Conservation (phyloP, 2,329 filamentous ascomycete genomes). For the Diplodia seriata region DNA sequence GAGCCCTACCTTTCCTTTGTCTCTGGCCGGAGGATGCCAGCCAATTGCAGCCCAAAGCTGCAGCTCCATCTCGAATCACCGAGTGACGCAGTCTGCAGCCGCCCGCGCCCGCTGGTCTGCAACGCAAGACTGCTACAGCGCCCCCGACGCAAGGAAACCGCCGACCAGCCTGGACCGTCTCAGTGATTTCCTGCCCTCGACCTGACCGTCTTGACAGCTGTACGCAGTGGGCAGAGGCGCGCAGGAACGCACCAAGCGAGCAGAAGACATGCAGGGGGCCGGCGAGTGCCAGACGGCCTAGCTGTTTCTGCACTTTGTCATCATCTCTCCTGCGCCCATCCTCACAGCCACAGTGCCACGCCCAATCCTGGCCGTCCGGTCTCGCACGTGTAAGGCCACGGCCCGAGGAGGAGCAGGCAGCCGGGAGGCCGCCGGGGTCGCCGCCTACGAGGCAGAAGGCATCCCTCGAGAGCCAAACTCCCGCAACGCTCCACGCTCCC, state of each 20-base stretch:
- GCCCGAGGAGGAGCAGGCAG: not conserved
- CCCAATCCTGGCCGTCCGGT: too few relatives aligned
- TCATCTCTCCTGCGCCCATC: too few relatives aligned
- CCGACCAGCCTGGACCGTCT: not conserved
- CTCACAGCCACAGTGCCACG: too few relatives aligned
- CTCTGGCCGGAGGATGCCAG: not conserved
- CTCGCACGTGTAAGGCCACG: not conserved
- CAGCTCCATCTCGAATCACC: not conserved
- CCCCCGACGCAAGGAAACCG: conserved; percentile 4
- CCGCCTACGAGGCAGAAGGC: conserved; percentile 1
- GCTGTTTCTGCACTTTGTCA: too few relatives aligned
- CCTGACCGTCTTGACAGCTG: not conserved
- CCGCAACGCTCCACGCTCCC: not conserved
- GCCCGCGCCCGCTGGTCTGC: not conserved
- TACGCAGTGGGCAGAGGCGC: not conserved
- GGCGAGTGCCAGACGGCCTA: too few relatives aligned
- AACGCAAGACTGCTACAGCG: not conserved
- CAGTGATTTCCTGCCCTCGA: not conserved
- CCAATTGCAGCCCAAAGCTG: not conserved
- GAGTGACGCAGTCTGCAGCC: conserved; percentile 3
- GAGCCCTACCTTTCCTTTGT: conserved; percentile 5
- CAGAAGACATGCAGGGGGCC: not conserved
- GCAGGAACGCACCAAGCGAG: too few relatives aligned
- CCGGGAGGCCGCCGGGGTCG: not conserved
- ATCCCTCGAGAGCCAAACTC: not conserved